Evolutionary conservation across 2,329 filamentous ascomycete species (phyloP).

Genomic region (Cyclaneusma minus): DNA sequence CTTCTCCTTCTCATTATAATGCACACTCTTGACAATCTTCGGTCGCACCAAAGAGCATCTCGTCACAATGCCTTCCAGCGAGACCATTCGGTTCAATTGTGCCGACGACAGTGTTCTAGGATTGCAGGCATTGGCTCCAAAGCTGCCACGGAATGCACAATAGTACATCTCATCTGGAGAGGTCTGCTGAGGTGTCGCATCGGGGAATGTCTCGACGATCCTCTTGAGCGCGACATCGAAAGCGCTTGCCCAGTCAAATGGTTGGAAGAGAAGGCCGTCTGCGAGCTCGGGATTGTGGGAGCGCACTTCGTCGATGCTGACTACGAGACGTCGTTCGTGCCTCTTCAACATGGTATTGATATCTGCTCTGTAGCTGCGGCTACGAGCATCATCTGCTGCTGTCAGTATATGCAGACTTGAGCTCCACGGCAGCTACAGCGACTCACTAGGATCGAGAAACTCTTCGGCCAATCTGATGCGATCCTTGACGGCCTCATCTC

Average conservation of each 20-base stretch:
- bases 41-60: slow-evolving; percentile 89
- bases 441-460: slow-evolving; percentile 83
- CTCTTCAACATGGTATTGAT: slow-evolving; percentile 66
- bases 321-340: slow-evolving; percentile 46
- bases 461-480: slow-evolving; percentile 78
- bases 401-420: slow-evolving; percentile 13
- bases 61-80: slow-evolving; percentile 92
- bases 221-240: slow-evolving; percentile 87
- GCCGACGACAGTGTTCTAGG: slow-evolving; percentile 79
- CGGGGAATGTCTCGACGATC: slow-evolving; percentile 65
- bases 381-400: slow-evolving; percentile 32
- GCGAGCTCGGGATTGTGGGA: slow-evolving; percentile 75
- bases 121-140: slow-evolving; percentile 89
- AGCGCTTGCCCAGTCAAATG: slow-evolving; percentile 76
- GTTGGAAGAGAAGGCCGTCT: slow-evolving; percentile 60
- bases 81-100: slow-evolving; percentile 93
- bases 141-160: slow-evolving; percentile 92
- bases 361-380: slow-evolving; percentile 70
- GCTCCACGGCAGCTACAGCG: neutral
- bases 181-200: slow-evolving; percentile 60
- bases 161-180: slow-evolving; percentile 77
- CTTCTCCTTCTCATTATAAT: slow-evolving; percentile 79
- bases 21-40: slow-evolving; percentile 96
- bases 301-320: slow-evolving; percentile 82
- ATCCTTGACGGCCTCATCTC: slow-evolving; percentile 72